Evolutionary conservation across 495 filamentous ascomycete species (phyloP).

Genomic region (Trichoderma orchidacearum): DNA sequence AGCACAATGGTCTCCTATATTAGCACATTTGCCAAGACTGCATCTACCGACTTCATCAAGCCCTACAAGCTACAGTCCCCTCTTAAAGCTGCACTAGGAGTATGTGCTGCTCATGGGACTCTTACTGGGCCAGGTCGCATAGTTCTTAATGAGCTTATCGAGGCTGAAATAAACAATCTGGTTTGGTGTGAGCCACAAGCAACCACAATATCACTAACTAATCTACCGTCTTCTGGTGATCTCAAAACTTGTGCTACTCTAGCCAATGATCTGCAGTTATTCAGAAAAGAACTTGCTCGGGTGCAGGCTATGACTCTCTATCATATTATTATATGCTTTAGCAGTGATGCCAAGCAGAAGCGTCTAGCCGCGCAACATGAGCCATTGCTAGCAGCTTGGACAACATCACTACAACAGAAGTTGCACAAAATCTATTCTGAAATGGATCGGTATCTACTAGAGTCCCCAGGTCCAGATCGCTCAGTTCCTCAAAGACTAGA

Average conservation of each 20-base stretch:
- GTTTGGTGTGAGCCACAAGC: neutral
- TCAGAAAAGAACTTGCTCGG: neutral
- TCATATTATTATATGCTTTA: neutral
- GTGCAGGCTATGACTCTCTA: neutral
- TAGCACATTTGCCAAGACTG: neutral
- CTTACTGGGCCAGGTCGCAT: neutral
- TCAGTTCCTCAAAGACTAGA: neutral
- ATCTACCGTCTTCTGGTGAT: neutral
- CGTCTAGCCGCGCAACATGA: neutral
- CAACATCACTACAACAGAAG: neutral
- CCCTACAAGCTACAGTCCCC: neutral
- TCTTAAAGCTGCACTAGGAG: neutral
- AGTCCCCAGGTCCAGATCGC: neutral
- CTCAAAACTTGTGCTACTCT: neutral
- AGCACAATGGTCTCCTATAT: neutral
- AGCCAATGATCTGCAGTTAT: neutral
- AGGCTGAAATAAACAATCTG: neutral
- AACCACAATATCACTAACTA: neutral
- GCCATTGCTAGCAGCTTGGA: neutral
- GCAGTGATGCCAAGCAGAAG: neutral
- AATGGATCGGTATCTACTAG: neutral
- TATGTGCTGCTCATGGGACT: neutral
- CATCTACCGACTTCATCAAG: neutral
- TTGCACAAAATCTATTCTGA: neutral
- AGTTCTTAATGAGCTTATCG: neutral